Conservation (phyloP, 352 stramenopile genomes). For the Globisporangium paddicum region DNA sequence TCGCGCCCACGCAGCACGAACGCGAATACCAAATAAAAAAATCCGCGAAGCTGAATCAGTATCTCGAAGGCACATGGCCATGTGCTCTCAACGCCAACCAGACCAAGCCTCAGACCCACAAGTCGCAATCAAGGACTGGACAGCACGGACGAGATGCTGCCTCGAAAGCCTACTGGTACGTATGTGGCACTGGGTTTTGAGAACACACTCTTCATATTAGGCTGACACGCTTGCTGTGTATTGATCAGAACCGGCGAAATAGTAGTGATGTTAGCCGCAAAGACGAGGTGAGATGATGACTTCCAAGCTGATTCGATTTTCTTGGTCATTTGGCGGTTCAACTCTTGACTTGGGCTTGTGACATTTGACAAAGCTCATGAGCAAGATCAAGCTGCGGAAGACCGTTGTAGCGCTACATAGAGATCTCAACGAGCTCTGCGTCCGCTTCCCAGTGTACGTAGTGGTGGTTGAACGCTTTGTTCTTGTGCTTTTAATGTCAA, state of each 20-base stretch:
- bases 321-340: too few relatives aligned
- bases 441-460: constrained; percentile 7
- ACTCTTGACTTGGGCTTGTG: too few relatives aligned
- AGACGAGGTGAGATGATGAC: too few relatives aligned
- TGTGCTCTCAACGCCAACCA: neutral
- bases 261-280: too few relatives aligned
- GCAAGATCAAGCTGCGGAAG: too few relatives aligned
- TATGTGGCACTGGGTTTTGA: neutral
- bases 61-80: neutral
- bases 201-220: neutral
- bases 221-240: neutral
- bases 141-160: neutral
- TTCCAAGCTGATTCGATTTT: too few relatives aligned
- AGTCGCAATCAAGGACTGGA: constrained; percentile 3
- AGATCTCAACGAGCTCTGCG: constrained; percentile 1
- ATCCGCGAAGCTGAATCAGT: neutral
- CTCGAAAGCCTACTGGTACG: constrained; percentile 1
- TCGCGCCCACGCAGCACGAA: too few relatives aligned
- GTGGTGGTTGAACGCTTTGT: too few relatives aligned
- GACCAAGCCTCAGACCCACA: neutral
- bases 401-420: constrained; percentile 1
- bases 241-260: too few relatives aligned
- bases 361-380: too few relatives aligned
- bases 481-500: neutral
- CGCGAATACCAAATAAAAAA: neutral